These are phyloP conservation scores for Fusarium pilosicola DNA, from an alignment of 2,329 filamentous ascomycete species.

Conservation along the genomic window DNA sequence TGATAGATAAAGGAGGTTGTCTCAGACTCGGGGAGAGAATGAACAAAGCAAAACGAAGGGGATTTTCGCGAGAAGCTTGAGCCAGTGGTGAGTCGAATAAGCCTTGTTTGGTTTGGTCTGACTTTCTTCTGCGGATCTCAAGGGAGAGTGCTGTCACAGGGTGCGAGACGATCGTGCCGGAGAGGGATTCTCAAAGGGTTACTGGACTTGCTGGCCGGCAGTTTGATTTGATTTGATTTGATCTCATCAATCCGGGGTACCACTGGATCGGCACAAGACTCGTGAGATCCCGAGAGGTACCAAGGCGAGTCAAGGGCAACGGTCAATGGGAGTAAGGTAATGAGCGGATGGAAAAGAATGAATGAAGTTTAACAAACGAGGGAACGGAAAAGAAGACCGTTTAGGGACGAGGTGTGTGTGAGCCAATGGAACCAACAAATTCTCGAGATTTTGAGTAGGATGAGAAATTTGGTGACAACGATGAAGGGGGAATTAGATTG, in stretches of 20 bases:
- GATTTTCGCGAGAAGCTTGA: conserved; percentile 26
- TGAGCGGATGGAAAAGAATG: conserved; percentile 25
- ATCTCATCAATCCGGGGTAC: conserved; percentile 34
- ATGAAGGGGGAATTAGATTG: conserved; percentile 45
- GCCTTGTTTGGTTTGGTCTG: conserved; percentile 17
- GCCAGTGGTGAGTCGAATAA: conserved; percentile 21
- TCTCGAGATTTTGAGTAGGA: conserved; percentile 38
- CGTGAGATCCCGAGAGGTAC: conserved; percentile 25
- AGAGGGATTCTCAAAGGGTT: conserved; percentile 14
- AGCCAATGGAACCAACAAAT: conserved; percentile 23
- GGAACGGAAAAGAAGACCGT: conserved; percentile 23
- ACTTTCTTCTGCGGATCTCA: conserved; percentile 34
- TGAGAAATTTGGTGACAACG: conserved; percentile 42
- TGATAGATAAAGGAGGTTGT: conserved; percentile 39
- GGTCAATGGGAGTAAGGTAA: conserved; percentile 28
- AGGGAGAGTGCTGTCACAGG: conserved; percentile 35
- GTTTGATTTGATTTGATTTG: conserved; percentile 39
- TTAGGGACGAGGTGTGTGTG: conserved; percentile 29
- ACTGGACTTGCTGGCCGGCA: conserved; percentile 28
- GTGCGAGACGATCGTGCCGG: conserved; percentile 17
- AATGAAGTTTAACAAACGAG: conserved; percentile 29
- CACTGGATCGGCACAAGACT: conserved; percentile 20
- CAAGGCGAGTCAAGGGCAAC: conserved; percentile 14
- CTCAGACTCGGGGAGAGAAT: conserved; percentile 39
- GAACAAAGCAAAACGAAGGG: conserved; percentile 35